Conservation (phyloP, 1,139 yeast species). For the Meyerozyma athensensis region DNA sequence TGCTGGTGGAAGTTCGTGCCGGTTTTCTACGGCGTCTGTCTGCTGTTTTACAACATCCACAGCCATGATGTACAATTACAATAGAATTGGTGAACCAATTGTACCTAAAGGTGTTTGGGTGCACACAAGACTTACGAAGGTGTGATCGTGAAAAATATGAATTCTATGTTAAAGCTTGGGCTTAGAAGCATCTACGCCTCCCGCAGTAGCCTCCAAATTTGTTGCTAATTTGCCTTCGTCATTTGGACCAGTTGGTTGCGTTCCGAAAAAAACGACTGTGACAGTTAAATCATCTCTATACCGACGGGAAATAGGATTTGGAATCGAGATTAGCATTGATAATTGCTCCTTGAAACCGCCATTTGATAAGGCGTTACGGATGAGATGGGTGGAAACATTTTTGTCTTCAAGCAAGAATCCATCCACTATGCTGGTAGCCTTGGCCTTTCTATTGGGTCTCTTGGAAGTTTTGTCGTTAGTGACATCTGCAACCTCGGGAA, state of each 20-base stretch:
- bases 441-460: constrained; percentile 41
- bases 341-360: constrained; percentile 88
- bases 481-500: constrained; percentile 61
- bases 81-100: too few species aligned
- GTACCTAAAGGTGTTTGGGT: too few species aligned
- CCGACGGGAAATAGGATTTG: constrained; percentile 87
- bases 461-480: constrained; percentile 50
- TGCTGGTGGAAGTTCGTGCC: not conserved
- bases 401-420: constrained; percentile 63
- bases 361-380: constrained; percentile 85
- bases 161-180: constrained; percentile 37
- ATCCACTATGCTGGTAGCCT: constrained; percentile 26
- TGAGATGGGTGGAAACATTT: constrained; percentile 88
- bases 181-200: constrained; percentile 44
- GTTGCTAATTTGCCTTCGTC: constrained; percentile 49
- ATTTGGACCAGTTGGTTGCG: constrained; percentile 37
- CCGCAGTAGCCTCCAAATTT: constrained; percentile 55
- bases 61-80: not conserved
- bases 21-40: not conserved
- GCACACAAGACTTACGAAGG: too few species aligned
- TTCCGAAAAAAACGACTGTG: constrained; percentile 89
- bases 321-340: constrained; percentile 82
- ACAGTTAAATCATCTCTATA: constrained; percentile 96
- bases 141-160: too few species aligned
- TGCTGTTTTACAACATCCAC: not conserved